Evolutionary conservation across 2,329 filamentous ascomycete species (phyloP).

Genomic region (Chaetomiaceae sp.): DNA sequence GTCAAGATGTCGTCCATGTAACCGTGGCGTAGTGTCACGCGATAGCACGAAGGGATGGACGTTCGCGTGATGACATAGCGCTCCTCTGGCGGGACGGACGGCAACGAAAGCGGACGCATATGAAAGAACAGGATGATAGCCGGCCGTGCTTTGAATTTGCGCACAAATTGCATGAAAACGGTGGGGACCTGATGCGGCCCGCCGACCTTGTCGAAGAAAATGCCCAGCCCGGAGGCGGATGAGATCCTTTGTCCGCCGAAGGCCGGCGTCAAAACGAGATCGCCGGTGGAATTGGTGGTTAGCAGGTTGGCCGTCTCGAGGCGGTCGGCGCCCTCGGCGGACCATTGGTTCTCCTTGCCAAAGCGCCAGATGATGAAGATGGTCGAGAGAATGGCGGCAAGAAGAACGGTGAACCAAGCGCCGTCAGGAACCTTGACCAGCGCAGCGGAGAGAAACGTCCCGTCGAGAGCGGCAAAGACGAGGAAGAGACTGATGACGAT

Average conservation of each 20-base stretch:
- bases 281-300: constrained; percentile 9
- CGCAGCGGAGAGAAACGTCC: constrained; percentile 62
- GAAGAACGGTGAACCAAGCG: constrained; percentile 69
- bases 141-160: constrained; percentile 61
- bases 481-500: constrained; percentile 58
- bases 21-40: constrained; percentile 63
- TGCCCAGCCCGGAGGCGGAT: constrained; percentile 54
- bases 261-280: constrained; percentile 15
- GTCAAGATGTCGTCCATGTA: constrained; percentile 67
- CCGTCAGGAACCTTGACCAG: constrained; percentile 68
- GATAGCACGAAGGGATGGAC: constrained; percentile 57
- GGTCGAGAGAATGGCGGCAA: constrained; percentile 55
- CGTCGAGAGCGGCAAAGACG: constrained; percentile 60
- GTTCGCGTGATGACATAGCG: constrained; percentile 41
- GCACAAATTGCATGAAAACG: constrained; percentile 66
- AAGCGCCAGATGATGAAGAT: constrained; percentile 72
- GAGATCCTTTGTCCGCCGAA: constrained; percentile 37
- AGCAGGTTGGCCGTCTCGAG: constrained; percentile 42
- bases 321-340: constrained; percentile 58
- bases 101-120: constrained; percentile 56
- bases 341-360: constrained; percentile 73
- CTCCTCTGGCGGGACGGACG: constrained; percentile 45
- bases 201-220: constrained; percentile 75
- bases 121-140: constrained; percentile 71
- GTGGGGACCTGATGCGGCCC: constrained; percentile 41